phyloP scores from a whole-genome alignment of 208 protist genomes.

The Wallacemonas rigidus region DNA sequence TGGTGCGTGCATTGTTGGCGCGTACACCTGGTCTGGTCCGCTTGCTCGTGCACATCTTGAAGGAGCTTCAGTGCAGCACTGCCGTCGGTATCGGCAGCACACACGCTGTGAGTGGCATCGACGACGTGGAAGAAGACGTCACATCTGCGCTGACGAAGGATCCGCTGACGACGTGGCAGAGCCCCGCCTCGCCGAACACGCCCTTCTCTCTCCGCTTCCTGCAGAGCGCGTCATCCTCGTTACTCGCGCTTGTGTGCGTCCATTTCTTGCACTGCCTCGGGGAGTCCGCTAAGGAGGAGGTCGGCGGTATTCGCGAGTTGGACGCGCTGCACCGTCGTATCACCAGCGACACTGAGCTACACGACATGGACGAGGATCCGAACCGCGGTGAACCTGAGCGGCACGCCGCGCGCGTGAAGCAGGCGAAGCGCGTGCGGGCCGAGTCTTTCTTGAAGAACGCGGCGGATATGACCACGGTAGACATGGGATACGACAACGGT shows the following conservation, averaged over 20 bases:
- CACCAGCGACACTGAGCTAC: neutral
- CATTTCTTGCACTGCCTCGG: conserved; percentile 23
- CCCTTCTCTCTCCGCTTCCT: conserved; percentile 11
- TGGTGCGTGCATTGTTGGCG: conserved; percentile 7
- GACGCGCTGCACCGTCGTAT: neutral
- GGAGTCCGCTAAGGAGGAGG: conserved; percentile 16
- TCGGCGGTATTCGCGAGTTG: conserved; percentile 22
- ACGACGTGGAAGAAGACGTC: neutral
- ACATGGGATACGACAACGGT: conserved; percentile 4
- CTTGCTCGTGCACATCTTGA: conserved; percentile 17
- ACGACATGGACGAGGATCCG: no score
- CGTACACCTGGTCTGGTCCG: conserved; percentile 6
- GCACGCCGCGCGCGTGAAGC: no score
- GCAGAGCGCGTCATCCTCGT: conserved; percentile 14
- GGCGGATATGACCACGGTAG: neutral
- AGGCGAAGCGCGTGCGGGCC: neutral
- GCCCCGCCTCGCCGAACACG: neutral
- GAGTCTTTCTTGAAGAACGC: neutral
- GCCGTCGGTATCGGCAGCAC: no score
- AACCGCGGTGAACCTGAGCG: no score
- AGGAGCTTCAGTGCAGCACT: neutral
- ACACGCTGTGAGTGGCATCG: no score
- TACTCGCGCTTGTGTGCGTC: conserved; percentile 22
- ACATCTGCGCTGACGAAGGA: neutral
- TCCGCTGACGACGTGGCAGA: neutral